phyloP scores from a whole-genome alignment of 1,284 basidiomycete genomes.

The Heliocybe sulcata region DNA sequence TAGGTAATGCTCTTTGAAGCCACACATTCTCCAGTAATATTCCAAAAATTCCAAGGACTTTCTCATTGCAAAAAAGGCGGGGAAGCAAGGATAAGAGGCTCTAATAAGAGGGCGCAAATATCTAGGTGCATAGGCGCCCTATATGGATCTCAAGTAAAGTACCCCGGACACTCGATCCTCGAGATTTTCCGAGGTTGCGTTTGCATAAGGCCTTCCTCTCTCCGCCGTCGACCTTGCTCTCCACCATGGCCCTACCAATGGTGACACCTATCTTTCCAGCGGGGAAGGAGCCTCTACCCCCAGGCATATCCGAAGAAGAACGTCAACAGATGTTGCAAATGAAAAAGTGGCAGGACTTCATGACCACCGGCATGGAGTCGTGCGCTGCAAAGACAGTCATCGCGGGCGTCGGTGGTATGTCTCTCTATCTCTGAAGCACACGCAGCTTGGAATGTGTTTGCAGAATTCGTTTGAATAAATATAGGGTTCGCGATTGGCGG shows the following conservation, averaged over 20 bases:
- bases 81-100: too few species aligned
- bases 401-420: conserved; percentile 75
- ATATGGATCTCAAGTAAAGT: too few species aligned
- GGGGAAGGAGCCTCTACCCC: conserved; percentile 75
- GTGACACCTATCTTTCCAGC: conserved; percentile 43
- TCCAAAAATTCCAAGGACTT: too few species aligned
- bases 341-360: conserved; percentile 70
- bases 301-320: conserved; percentile 80
- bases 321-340: conserved; percentile 59
- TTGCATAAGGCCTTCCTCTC: too few species aligned
- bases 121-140: too few species aligned
- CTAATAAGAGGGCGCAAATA: too few species aligned
- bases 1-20: too few species aligned
- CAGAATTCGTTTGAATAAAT: conserved; percentile 11
- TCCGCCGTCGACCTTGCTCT: too few species aligned
- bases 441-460: conserved; percentile 13
- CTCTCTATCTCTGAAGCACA: neutral
- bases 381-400: conserved; percentile 79
- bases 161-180: too few species aligned
- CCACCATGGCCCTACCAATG: conserved; percentile 22
- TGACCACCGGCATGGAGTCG: conserved; percentile 71
- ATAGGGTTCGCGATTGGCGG: conserved; percentile 88
- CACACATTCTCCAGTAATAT: too few species aligned
- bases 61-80: too few species aligned
- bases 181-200: too few species aligned